These are phyloP conservation scores for Thermothelomyces thermophilus DNA, from an alignment of 2,329 filamentous ascomycete genomes.

Conservation along the genomic window DNA sequence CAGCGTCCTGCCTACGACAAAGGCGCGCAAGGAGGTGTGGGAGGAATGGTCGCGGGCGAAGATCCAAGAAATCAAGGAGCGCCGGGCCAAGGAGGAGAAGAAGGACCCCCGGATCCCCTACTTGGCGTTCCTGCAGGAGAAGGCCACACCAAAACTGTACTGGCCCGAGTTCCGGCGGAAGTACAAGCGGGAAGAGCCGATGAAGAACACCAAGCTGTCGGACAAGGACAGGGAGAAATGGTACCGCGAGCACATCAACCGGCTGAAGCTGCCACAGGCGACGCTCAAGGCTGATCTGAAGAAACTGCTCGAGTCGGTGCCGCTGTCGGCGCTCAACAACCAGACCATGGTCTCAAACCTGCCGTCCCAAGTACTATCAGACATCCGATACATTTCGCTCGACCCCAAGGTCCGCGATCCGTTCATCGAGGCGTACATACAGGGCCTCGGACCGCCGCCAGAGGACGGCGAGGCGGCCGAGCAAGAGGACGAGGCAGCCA, in stretches of 20 bases:
- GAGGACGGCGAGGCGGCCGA: slow-evolving; percentile 35
- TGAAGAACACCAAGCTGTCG: slow-evolving; percentile 65
- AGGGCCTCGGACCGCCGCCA: slow-evolving; percentile 54
- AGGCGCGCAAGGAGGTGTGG: slow-evolving; percentile 73
- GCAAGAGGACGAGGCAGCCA: slow-evolving; percentile 46
- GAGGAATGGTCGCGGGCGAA: slow-evolving; percentile 75
- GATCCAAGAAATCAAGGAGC: slow-evolving; percentile 65
- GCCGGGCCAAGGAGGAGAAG: slow-evolving; percentile 68
- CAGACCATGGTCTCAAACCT: slow-evolving; percentile 50
- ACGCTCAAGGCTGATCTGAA: slow-evolving; percentile 65
- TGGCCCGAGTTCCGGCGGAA: slow-evolving; percentile 97
- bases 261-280: slow-evolving; percentile 58
- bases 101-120: slow-evolving; percentile 79
- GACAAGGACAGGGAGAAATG: slow-evolving; percentile 76
- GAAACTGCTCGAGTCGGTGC: slow-evolving; percentile 55
- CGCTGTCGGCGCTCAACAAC: slow-evolving; percentile 53
- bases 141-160: slow-evolving; percentile 86
- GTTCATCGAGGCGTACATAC: slow-evolving; percentile 60
- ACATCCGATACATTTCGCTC: slow-evolving; percentile 64
- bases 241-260: slow-evolving; percentile 67
- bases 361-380: slow-evolving; percentile 55
- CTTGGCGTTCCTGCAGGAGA: slow-evolving; percentile 69
- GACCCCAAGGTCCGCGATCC: slow-evolving; percentile 54
- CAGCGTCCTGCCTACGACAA: slow-evolving; percentile 74
- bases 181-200: slow-evolving; percentile 70